Evolutionary conservation across 2,329 filamentous ascomycete species (phyloP), one percentile per base, ranked within the genome.

Genomic region (Aphanocladium album): DNA sequence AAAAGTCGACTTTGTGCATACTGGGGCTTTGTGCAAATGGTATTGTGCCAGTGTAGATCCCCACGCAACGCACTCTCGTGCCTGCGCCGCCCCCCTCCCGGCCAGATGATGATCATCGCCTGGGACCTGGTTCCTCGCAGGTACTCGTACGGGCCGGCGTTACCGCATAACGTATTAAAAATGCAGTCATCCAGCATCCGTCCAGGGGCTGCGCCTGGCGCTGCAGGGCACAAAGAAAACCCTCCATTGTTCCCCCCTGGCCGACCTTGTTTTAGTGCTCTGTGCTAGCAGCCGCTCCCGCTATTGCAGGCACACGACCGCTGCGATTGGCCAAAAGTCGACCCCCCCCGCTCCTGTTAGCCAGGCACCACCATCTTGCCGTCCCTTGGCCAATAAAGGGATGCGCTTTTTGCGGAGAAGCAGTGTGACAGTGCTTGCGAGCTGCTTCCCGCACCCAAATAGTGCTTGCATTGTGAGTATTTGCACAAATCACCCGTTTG

Each of bases 41-140:
- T 17, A 39, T 39, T 14, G 9, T 39, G 16, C 35, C 35, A 16
- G 35, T 11, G 35, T 11, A 39, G 7, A 39, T 39, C 35, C 11
- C 35, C 35, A 16, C 35, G 16, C 35, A 17, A 39, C 5, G 19
- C 33, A 23, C 35, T 52, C 21, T 53, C 21, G 30, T 25, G 14
- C 14, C 35, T 27, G 30, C 30, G 30, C 30, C 30, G 30, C 30
- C 30, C 30, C 30, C 30, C 9, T 9, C 30, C 30, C 5, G 30
- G 30, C 35, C 12, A 46, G 53, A 55, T 55, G 52, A 46, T 55
- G 53, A 55, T 55, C 53, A 46, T 55, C 39, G 53, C 53, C 53
- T 43, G 52, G 52, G 23, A 30, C 21, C 51, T 16, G 39, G 25
- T 43, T 55, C n/a, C 33, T 54, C 51, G 39, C 35, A 43, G 35